Evolutionary conservation across 2,329 filamentous ascomycete species (phyloP).

Genomic region (Aspergillus viridinutans): DNA sequence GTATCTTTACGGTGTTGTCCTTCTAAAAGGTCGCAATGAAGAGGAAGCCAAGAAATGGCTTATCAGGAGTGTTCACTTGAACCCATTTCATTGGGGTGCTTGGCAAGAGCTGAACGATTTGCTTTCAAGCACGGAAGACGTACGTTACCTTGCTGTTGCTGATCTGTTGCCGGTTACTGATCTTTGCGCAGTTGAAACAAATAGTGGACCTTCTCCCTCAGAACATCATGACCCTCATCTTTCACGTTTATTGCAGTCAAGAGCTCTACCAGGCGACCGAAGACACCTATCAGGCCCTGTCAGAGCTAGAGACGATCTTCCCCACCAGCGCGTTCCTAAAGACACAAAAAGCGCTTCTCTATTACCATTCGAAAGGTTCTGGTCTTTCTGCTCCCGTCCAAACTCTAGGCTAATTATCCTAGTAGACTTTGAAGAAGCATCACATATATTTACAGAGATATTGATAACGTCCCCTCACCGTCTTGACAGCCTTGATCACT

Average conservation of each 20-base stretch:
- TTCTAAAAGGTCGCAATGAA: conserved; percentile 88
- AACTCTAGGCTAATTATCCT: conserved; percentile 9
- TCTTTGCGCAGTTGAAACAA: conserved; percentile 58
- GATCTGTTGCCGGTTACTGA: conserved; percentile 14
- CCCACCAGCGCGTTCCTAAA: conserved; percentile 84
- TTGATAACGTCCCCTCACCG: conserved; percentile 62
- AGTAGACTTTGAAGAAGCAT: conserved; percentile 59
- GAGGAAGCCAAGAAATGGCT: conserved; percentile 79
- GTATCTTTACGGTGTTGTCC: conserved; percentile 74
- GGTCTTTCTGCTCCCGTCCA: not conserved
- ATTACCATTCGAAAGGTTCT: conserved; percentile 75
- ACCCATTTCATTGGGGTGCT: conserved; percentile 94
- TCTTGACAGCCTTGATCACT: conserved; percentile 88
- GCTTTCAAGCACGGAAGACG: conserved; percentile 74
- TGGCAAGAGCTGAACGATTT: conserved; percentile 89
- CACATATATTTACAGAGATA: conserved; percentile 63
- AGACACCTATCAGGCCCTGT: conserved; percentile 67
- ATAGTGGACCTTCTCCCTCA: conserved; percentile 71
- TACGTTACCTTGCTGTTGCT: conserved; percentile 42
- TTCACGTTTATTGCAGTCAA: conserved; percentile 84
- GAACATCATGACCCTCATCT: conserved; percentile 90
- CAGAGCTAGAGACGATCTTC: conserved; percentile 78
- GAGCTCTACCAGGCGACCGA: conserved; percentile 85
- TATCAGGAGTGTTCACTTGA: conserved; percentile 80
- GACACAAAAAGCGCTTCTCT: conserved; percentile 80